A percentile compares a stretch with the other conserved stretches of the same genome.
Evolutionary conservation across 257 asterid species (phyloP).

Genomic region (Solanum sparsipilum): DNA sequence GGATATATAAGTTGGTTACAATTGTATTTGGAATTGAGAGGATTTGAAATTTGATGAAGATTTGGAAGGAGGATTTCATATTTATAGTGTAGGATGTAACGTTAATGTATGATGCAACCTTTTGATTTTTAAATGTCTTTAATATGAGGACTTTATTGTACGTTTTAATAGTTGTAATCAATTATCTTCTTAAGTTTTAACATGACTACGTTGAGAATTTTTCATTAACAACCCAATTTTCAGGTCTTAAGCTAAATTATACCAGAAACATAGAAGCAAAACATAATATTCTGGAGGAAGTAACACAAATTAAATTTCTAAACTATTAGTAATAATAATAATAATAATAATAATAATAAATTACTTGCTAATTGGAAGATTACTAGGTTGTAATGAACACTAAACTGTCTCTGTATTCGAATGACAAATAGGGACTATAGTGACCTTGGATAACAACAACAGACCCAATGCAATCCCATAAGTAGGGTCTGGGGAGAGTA

Average conservation of each 20-base stretch:
- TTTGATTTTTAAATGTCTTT: neutral
- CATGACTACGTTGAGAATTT: neutral
- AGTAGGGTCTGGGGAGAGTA: accelerated
- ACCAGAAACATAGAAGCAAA: too few relatives aligned
- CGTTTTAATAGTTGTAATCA: neutral
- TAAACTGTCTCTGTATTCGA: neutral
- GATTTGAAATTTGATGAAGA: neutral
- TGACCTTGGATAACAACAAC: neutral
- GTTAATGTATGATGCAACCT: neutral
- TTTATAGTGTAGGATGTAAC: neutral
- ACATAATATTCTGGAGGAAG: too few relatives aligned
- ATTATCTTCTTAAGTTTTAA: neutral
- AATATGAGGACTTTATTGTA: neutral
- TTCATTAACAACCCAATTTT: neutral
- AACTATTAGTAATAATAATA: too few relatives aligned
- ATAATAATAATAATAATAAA: too few relatives aligned
- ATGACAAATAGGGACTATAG: neutral
- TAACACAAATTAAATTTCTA: too few relatives aligned
- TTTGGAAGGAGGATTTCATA: neutral
- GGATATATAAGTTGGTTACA: neutral
- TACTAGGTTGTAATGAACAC: neutral
- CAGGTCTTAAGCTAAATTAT: too few relatives aligned
- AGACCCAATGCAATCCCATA: accelerated
- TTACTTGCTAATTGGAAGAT: neutral
- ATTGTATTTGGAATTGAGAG: neutral